phyloP scores from a whole-genome alignment of 2,329 filamentous ascomycete species.

The Aspergillus ochraceus region DNA sequence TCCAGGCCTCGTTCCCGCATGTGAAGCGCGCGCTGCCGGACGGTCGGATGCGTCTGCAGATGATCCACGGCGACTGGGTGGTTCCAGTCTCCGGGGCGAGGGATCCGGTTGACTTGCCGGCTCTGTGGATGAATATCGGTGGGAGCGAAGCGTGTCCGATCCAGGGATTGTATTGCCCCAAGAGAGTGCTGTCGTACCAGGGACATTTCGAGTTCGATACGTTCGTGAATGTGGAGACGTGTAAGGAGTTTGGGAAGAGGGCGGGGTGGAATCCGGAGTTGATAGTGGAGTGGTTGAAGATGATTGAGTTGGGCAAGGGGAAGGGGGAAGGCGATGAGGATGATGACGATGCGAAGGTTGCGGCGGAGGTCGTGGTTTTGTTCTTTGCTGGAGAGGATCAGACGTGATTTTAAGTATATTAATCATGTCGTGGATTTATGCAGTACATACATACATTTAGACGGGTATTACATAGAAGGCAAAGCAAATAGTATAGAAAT shows the following conservation, averaged over 20 bases:
- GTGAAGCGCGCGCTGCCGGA: neutral
- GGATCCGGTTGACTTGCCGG: conserved; percentile 15
- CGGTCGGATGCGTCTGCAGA: conserved; percentile 26
- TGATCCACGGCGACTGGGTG: conserved; percentile 34
- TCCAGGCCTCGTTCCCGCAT: conserved; percentile 19
- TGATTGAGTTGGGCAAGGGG: conserved; percentile 2
- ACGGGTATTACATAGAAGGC: neutral
- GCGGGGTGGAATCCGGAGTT: conserved; percentile 19
- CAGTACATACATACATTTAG: neutral
- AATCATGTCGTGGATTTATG: too few relatives aligned
- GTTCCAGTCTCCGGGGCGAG: conserved; percentile 2
- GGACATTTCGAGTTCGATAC: conserved; percentile 36
- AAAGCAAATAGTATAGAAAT: too few relatives aligned
- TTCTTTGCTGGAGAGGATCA: conserved; percentile 27
- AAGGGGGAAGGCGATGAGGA: conserved; percentile 19
- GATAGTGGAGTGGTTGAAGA: conserved; percentile 3
- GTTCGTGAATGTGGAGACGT: conserved; percentile 25
- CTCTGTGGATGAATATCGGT: conserved; percentile 32
- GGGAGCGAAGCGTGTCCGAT: conserved; percentile 26
- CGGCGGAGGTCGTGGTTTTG: conserved; percentile 33
- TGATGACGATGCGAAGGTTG: conserved; percentile 32
- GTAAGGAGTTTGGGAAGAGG: conserved; percentile 23
- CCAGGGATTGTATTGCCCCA: conserved; percentile 31
- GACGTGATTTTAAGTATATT: neutral
- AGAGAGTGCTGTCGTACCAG: conserved; percentile 31